phyloP scores from a whole-genome alignment of 2,329 filamentous ascomycete species.

The Tricladium varicosporioides region DNA sequence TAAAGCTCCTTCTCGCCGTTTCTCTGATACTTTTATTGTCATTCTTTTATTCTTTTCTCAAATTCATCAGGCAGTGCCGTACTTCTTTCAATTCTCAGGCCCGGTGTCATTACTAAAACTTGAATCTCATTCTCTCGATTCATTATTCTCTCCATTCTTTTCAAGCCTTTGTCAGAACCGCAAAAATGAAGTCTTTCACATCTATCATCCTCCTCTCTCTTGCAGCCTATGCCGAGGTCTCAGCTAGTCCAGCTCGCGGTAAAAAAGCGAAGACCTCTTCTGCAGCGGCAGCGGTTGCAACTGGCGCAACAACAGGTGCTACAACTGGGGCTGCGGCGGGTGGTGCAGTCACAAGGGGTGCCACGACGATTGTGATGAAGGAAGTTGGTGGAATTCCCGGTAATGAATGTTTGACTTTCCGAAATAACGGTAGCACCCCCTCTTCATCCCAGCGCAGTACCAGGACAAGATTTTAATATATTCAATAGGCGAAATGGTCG shows the following conservation, averaged over 20 bases:
- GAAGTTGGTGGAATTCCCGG: slow-evolving; percentile 38
- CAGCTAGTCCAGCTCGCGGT: not conserved
- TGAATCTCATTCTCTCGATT: too few species aligned
- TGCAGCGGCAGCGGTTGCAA: not conserved
- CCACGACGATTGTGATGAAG: slow-evolving; percentile 37
- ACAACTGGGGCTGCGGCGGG: not conserved
- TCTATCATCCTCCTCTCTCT: not conserved
- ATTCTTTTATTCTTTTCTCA: too few species aligned
- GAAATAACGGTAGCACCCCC: slow-evolving; percentile 38
- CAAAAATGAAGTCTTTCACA: too few species aligned
- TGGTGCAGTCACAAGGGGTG: slow-evolving; percentile 10
- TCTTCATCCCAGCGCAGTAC: not conserved
- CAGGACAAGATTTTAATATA: too few species aligned
- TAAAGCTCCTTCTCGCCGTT: too few species aligned
- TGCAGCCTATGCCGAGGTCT: not conserved
- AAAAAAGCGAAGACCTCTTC: not conserved
- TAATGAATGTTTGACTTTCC: slow-evolving; percentile 37
- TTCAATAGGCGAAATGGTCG: slow-evolving; percentile 44
- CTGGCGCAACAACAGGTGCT: too few species aligned
- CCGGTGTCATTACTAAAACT: too few species aligned
- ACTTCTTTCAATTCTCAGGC: too few species aligned
- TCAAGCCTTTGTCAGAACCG: too few species aligned
- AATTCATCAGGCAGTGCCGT: too few species aligned
- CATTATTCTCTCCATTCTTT: too few species aligned
- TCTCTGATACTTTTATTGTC: too few species aligned